Conservation (phyloP, 495 filamentous ascomycete genomes). For the Opeltia flavorubescens region DNA sequence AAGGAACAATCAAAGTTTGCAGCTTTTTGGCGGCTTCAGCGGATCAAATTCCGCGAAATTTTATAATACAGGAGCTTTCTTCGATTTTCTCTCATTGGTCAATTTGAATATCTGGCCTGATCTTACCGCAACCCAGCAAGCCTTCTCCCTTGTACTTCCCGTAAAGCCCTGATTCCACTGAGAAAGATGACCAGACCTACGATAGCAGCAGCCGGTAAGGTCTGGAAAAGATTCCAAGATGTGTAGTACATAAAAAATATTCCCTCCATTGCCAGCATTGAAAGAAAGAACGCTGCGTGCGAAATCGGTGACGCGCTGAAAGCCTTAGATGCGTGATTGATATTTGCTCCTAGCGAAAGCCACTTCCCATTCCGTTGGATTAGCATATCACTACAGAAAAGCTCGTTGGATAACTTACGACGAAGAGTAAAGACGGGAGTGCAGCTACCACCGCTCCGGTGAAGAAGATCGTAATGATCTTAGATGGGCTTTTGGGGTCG, state of each 20-base stretch:
- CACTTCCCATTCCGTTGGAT: slow-evolving; percentile 35
- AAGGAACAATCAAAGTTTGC: too few relatives aligned
- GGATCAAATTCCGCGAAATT: not conserved
- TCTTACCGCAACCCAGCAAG: slow-evolving; percentile 62
- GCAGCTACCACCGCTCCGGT: slow-evolving; percentile 52
- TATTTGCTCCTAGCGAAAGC: slow-evolving; percentile 69
- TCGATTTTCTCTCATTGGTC: not conserved
- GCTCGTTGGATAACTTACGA: slow-evolving; percentile 39
- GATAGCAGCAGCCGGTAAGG: slow-evolving; percentile 54
- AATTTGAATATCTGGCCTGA: slow-evolving; percentile 3
- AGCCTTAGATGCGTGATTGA: slow-evolving; percentile 63
- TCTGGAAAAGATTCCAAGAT: slow-evolving; percentile 86
- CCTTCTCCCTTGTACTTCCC: slow-evolving; percentile 80
- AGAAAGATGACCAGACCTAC: slow-evolving; percentile 62
- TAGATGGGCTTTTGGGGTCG: slow-evolving; percentile 68
- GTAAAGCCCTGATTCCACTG: slow-evolving; percentile 80
- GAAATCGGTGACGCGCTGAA: slow-evolving; percentile 58
- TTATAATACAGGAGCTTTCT: not conserved
- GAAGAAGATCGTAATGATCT: slow-evolving; percentile 69
- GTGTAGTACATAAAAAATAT: slow-evolving; percentile 94
- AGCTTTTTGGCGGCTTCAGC: too few relatives aligned
- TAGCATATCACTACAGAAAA: slow-evolving; percentile 2
- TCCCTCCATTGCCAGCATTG: slow-evolving; percentile 71
- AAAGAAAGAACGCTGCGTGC: slow-evolving; percentile 69
- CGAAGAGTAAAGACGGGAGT: slow-evolving; percentile 53